Conservation (phyloP, 805 yeast species). For the Candida wancherniae region DNA sequence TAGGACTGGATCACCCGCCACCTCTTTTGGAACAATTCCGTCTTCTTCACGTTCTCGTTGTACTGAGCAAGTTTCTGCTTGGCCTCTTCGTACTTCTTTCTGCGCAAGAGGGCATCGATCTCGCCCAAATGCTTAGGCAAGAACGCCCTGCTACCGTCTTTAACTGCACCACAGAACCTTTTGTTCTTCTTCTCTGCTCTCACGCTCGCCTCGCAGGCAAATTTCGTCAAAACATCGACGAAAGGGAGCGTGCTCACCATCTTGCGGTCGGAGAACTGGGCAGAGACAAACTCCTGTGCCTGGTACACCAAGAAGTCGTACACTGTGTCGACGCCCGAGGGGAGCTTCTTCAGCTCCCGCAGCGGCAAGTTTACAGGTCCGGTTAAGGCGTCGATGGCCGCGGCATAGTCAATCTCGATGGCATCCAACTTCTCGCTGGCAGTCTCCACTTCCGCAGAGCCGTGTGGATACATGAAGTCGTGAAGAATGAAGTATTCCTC, state of each 20-base stretch:
- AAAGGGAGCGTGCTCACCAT: slow-evolving; percentile 20
- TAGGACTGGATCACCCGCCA: slow-evolving; percentile 29
- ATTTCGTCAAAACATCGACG: slow-evolving; percentile 28
- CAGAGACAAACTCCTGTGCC: slow-evolving; percentile 25
- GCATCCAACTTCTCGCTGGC: slow-evolving; percentile 10
- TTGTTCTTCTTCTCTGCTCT: slow-evolving; percentile 21
- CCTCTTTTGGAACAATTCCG: slow-evolving; percentile 35
- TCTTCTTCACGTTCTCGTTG: slow-evolving; percentile 32
- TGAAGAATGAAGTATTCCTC: slow-evolving; percentile 42
- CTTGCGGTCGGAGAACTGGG: slow-evolving; percentile 12
- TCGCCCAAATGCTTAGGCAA: slow-evolving; percentile 36
- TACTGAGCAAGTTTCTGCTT: slow-evolving; percentile 30
- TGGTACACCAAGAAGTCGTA: slow-evolving; percentile 39
- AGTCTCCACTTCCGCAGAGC: slow-evolving; percentile 5
- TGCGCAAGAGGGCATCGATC: slow-evolving; percentile 33
- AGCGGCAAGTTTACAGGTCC: slow-evolving; percentile 24
- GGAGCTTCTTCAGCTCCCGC: slow-evolving; percentile 21
- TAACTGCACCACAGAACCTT: slow-evolving; percentile 20
- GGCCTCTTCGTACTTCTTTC: slow-evolving; percentile 36
- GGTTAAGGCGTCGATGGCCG: slow-evolving; percentile 3
- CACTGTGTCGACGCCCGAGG: slow-evolving; percentile 33
- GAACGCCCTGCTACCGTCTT: slow-evolving; percentile 21
- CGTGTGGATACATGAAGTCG: slow-evolving; percentile 20
- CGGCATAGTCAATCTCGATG: slow-evolving; percentile 7
- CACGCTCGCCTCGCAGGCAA: slow-evolving; percentile 39